A percentile compares a stretch with the other conserved stretches of the same genome.
phyloP scores from a whole-genome alignment of 495 filamentous ascomycete species.

The Pseudoneurospora amorphoporcata region DNA sequence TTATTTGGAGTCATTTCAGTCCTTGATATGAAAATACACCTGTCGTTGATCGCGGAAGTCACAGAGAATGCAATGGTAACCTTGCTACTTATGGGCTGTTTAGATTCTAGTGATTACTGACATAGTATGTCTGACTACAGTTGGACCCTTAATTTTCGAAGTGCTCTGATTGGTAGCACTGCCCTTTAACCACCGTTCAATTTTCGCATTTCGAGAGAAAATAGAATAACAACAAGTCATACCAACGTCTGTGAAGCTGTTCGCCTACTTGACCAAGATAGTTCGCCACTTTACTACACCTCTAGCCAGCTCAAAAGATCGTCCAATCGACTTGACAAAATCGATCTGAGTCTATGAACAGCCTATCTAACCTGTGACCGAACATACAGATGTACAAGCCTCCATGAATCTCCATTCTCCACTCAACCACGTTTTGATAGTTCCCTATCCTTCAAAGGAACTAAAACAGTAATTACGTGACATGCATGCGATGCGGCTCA shows the following conservation, averaged over 20 bases:
- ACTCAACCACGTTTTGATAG: not conserved
- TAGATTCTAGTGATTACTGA: not conserved
- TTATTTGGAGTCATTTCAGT: not conserved
- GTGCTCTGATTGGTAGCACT: not conserved
- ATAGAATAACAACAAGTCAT: not conserved
- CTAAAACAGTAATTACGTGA: not conserved
- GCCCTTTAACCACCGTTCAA: not conserved
- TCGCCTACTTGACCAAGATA: not conserved
- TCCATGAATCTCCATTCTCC: not conserved
- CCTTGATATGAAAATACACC: not conserved
- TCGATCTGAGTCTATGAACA: not conserved
- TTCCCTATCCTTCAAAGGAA: not conserved
- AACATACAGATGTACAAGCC: not conserved
- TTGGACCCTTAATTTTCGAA: not conserved
- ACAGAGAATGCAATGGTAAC: not conserved
- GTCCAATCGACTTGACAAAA: not conserved
- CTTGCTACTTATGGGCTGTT: not conserved
- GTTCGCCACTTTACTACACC: not conserved
- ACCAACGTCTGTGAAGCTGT: not conserved
- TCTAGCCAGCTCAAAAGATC: not conserved
- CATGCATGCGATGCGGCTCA: not conserved
- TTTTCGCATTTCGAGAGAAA: not conserved
- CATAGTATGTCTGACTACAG: not conserved
- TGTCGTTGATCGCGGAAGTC: not conserved
- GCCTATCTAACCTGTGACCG: not conserved